Evolutionary conservation across 176 grass and related monocot species (phyloP).

Genomic region (Lolium perenne): DNA sequence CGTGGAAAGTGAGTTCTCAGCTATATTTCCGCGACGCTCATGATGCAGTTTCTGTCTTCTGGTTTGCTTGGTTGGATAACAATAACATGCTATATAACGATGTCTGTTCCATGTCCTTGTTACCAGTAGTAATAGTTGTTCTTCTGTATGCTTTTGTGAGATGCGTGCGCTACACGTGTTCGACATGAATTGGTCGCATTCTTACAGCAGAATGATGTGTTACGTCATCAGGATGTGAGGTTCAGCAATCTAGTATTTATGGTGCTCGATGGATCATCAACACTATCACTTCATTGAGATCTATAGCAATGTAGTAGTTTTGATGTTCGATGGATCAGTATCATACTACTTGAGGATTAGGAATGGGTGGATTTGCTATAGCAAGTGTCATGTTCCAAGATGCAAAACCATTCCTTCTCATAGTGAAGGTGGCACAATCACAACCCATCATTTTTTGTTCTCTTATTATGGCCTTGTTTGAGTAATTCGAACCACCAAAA

Average conservation of each 20-base stretch:
- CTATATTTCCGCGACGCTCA: not conserved
- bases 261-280: not conserved
- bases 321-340: not conserved
- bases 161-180: not conserved
- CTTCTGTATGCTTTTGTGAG: not conserved
- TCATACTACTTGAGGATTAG: not conserved
- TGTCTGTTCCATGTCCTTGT: constrained; percentile 1
- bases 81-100: not conserved
- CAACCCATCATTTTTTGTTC: not conserved
- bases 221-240: not conserved
- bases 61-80: not conserved
- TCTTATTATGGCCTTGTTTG: not conserved
- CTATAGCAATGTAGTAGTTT: not conserved
- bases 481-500: not conserved
- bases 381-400: not conserved
- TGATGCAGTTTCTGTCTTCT: not conserved
- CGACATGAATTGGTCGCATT: not conserved
- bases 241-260: not conserved
- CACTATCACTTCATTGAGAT: no score
- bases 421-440: not conserved
- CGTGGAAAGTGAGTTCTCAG: constrained; percentile 66
- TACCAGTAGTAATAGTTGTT: not conserved
- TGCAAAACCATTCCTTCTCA: not conserved
- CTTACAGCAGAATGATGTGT: not conserved
- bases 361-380: not conserved